These are phyloP conservation scores for Fusarium decemcellulare DNA, from an alignment of 2,329 filamentous ascomycete genomes.

Conservation along the genomic window DNA sequence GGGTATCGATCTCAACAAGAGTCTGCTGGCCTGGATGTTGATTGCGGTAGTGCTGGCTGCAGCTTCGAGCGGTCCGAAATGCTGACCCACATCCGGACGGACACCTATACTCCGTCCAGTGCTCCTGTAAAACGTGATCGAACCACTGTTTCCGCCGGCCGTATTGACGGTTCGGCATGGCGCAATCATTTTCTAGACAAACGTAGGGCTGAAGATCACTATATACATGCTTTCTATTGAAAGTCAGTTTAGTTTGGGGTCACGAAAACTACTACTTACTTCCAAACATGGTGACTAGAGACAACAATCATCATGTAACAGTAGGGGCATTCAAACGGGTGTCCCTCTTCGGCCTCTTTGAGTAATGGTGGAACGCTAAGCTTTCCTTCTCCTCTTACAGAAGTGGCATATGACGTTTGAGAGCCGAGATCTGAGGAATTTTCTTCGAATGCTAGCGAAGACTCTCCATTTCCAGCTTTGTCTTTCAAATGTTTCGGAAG, in stretches of 20 bases:
- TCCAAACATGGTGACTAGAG: background rate
- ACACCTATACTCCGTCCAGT: background rate
- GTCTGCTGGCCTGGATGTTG: accelerated
- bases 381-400: too few species aligned
- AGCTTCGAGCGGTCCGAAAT: accelerated
- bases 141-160: background rate
- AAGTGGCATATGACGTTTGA: too few species aligned
- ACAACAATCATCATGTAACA: too few species aligned
- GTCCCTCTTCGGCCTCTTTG: too few species aligned
- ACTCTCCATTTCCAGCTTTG: too few species aligned
- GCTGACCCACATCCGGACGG: background rate
- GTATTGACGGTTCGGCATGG: background rate
- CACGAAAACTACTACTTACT: background rate
- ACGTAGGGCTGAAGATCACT: background rate
- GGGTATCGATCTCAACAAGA: background rate
- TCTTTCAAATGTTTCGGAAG: too few species aligned
- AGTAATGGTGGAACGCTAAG: too few species aligned
- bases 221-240: background rate
- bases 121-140: background rate
- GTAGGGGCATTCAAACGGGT: too few species aligned
- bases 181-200: background rate
- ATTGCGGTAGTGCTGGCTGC: background rate
- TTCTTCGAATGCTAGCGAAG: too few species aligned
- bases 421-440: too few species aligned
- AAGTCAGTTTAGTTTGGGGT: too few species aligned